Conservation (phyloP, 805 yeast species). For the Candida chauliodis region DNA sequence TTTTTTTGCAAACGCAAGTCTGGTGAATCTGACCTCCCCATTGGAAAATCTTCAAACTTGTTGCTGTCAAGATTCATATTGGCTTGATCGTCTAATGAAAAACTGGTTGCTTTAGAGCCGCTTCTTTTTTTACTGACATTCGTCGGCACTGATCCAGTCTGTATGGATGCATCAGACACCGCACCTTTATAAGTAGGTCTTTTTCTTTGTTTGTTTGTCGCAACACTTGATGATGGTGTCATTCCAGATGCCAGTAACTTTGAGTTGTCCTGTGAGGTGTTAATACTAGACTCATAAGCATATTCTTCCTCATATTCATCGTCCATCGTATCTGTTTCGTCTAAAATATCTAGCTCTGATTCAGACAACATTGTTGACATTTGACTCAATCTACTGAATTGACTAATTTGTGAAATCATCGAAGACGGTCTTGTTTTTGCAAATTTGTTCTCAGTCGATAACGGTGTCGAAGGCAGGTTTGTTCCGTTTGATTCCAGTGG, state of each 20-base stretch:
- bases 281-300: constrained; percentile 36
- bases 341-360: constrained; percentile 37
- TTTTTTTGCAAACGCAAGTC: constrained; percentile 6
- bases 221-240: constrained; percentile 13
- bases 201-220: constrained; percentile 11
- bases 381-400: constrained; percentile 36
- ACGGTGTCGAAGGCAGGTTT: constrained; percentile 8
- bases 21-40: constrained; percentile 8
- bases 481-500: not conserved
- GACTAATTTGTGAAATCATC: constrained; percentile 37
- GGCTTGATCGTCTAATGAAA: not conserved
- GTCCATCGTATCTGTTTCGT: constrained; percentile 37
- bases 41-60: not conserved
- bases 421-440: constrained; percentile 35
- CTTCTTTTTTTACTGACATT: constrained; percentile 8
- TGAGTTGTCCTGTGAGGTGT: constrained; percentile 26
- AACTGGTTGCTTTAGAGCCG: not conserved
- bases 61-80: not conserved
- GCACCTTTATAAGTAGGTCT: constrained; percentile 32
- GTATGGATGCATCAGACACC: constrained; percentile 34
- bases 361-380: constrained; percentile 41
- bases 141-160: no score
- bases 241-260: constrained; percentile 12
- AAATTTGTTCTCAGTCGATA: constrained; percentile 2
- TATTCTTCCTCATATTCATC: constrained; percentile 35